A percentile compares a stretch with the other conserved stretches of the same genome.
Conservation (phyloP, 2,329 filamentous ascomycete species). For the Cyanodermella asteris region DNA sequence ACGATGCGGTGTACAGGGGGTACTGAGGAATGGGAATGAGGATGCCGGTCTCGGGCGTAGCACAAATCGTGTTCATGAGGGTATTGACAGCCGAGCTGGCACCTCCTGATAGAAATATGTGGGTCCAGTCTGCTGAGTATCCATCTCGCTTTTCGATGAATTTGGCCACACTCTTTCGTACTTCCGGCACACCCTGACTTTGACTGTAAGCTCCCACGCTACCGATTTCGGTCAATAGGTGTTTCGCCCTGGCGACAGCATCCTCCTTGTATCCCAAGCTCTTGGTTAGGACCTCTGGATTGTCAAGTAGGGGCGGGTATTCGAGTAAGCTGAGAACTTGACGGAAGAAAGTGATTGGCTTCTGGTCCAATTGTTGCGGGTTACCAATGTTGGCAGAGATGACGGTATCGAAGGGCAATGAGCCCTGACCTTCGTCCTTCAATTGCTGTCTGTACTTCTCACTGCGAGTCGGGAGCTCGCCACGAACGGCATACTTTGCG, state of each 20-base stretch:
- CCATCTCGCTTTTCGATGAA: constrained; percentile 90
- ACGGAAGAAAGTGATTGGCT: constrained; percentile 97
- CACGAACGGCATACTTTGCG: constrained; percentile 89
- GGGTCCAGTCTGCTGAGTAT: constrained; percentile 54
- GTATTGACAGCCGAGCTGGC: constrained; percentile 91
- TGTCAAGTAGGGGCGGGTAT: constrained; percentile 65
- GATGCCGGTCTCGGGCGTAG: constrained; percentile 53
- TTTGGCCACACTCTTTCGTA: constrained; percentile 72
- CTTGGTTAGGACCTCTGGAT: constrained; percentile 56
- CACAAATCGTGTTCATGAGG: constrained; percentile 72
- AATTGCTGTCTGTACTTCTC: constrained; percentile 71
- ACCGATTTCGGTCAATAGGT: constrained; percentile 59
- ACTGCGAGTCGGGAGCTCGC: constrained; percentile 81
- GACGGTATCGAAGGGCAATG: constrained; percentile 67
- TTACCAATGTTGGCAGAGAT: constrained; percentile 98
- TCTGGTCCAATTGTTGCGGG: constrained; percentile 95
- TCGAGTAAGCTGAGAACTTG: constrained; percentile 86
- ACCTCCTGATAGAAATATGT: constrained; percentile 79
- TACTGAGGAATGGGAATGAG: constrained; percentile 95
- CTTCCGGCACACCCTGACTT: constrained; percentile 67
- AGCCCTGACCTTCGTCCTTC: constrained; percentile 22
- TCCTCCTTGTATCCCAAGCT: constrained; percentile 72
- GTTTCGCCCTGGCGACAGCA: constrained; percentile 64
- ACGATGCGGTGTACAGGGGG: constrained; percentile 85
- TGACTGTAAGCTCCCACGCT: constrained; percentile 94